These are phyloP conservation scores for Pleurotus giganteus DNA, from an alignment of 768 basidiomycete genomes.

Conservation along the genomic window DNA sequence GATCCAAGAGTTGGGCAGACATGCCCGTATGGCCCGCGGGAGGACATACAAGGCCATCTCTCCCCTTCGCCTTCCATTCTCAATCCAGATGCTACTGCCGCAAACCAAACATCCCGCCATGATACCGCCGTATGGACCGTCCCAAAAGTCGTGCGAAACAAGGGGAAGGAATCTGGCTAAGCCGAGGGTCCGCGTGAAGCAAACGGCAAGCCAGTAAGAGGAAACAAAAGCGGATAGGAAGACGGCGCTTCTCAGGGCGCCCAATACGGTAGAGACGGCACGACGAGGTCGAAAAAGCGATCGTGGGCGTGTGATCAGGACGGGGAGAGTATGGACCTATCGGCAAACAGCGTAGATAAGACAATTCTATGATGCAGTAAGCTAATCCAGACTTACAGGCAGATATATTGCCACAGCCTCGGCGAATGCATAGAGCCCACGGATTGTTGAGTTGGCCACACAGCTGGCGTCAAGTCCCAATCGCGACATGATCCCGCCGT, in stretches of 20 bases:
- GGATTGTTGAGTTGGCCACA: constrained; percentile 50
- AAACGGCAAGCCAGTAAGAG: constrained; percentile 69
- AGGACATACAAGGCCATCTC: constrained; percentile 82
- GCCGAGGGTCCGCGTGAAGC: constrained; percentile 63
- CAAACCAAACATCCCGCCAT: constrained; percentile 67
- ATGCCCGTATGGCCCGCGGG: constrained; percentile 65
- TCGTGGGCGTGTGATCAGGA: constrained; percentile 57
- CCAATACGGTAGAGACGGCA: constrained; percentile 40
- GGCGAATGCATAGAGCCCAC: constrained; percentile 56
- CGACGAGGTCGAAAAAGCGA: constrained; percentile 44
- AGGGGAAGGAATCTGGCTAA: constrained; percentile 62
- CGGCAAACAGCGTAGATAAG: background rate
- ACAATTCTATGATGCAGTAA: constrained; percentile 3
- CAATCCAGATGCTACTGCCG: constrained; percentile 77
- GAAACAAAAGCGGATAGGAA: constrained; percentile 75
- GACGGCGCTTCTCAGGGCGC: constrained; percentile 61
- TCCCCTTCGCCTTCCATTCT: constrained; percentile 66
- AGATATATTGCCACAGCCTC: constrained; percentile 67
- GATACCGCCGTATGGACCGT: constrained; percentile 70
- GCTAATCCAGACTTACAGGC: constrained; percentile 48
- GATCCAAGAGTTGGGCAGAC: constrained; percentile 54
- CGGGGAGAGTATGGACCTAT: constrained; percentile 70
- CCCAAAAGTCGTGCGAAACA: constrained; percentile 78
- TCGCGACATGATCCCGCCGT: constrained; percentile 49
- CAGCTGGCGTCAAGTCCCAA: constrained; percentile 53